Evolutionary conservation across 1,139 yeast genomes (phyloP), one percentile per base, ranked within the genome.

Genomic region (Entelexis paramagnoliae): DNA sequence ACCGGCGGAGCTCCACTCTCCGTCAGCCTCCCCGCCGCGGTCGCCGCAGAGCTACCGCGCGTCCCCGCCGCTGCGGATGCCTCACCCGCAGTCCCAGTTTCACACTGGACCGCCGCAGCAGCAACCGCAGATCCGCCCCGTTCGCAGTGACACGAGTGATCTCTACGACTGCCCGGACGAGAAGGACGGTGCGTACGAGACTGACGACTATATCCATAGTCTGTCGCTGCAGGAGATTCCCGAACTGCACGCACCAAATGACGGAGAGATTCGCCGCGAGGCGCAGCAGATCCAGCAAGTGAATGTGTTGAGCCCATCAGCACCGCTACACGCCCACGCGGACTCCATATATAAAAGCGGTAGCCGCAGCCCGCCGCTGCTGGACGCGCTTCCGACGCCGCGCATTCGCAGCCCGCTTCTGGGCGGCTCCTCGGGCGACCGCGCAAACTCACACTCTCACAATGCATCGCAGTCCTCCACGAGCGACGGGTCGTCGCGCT

Each of bases 341-440:
- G 47, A 41, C 5, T 47, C 49, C 10, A 13, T 39, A 4, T 19
- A 38, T 16, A 44, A 34, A 20, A 16, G 24, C 33, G 40, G 47
- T 8, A 44, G 47, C 33, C 39, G 47, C 33, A 44, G 47, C 40
- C 47, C 47, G 22, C 47, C 47, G n/a, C 40, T 53, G 39, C 46
- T 53, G 16, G 51, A 48, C 29, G 42, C 56, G 13, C 51, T 53
- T 11, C 56, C 56, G 1, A 48, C 52, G 24, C 54, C 56, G 9
- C 44, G 52, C 2, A 42, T 38, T 4, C 46, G 46, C 29, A 49
- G 46, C 35, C 33, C 41, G 26, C 16, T 36, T 14, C 26, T 26
- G n/a, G 40, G n/a, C 33, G n/a, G 11, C 7, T 9, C 32, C 6
- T n/a, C 48, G 8, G 29, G 19, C 8, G 47, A 24, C 26, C 24